These are phyloP conservation scores for Punica granatum DNA, from an alignment of 345 rosid genomes.

Conservation along the genomic window DNA sequence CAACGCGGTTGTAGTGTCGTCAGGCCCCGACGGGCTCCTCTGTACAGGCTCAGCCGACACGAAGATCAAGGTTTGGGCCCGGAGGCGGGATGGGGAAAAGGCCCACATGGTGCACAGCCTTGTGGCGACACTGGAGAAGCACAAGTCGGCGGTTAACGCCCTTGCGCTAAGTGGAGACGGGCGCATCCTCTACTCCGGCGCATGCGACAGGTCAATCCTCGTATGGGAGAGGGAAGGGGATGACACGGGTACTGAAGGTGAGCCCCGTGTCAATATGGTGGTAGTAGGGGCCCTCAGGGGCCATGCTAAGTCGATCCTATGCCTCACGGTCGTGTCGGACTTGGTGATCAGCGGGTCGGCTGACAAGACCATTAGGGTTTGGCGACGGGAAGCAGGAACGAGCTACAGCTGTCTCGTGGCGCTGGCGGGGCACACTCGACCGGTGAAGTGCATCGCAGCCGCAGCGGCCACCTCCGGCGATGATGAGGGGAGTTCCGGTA, in stretches of 20 bases:
- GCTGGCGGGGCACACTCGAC: slow-evolving; percentile 48
- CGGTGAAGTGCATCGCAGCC: slow-evolving; percentile 61
- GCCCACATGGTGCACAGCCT: slow-evolving; percentile 34
- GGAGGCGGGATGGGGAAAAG: slow-evolving; percentile 18
- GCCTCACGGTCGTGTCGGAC: slow-evolving; percentile 44
- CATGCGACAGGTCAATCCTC: slow-evolving; percentile 64
- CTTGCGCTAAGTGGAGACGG: slow-evolving; percentile 57
- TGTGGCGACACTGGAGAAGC: slow-evolving; percentile 44
- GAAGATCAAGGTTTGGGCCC: slow-evolving; percentile 55
- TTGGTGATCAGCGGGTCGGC: slow-evolving; percentile 70
- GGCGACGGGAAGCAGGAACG: slow-evolving; percentile 40
- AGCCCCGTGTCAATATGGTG: slow-evolving; percentile 23
- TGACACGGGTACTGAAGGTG: slow-evolving; percentile 3
- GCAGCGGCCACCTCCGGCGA: slow-evolving; percentile 12
- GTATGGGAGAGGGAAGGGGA: slow-evolving; percentile 49
- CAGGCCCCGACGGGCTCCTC: slow-evolving; percentile 44
- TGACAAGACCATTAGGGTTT: slow-evolving; percentile 50
- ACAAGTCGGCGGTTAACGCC: slow-evolving; percentile 63
- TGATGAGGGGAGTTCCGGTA: slow-evolving; percentile 12
- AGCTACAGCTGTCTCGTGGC: slow-evolving; percentile 46
- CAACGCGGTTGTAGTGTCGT: slow-evolving; percentile 33
- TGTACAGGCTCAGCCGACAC: slow-evolving; percentile 76
- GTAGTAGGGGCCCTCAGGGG: slow-evolving; percentile 68
- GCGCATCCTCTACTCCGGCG: slow-evolving; percentile 61
- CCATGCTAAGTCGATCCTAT: slow-evolving; percentile 53